These are phyloP conservation scores for Lactifluus echinatus DNA, from an alignment of 768 basidiomycete species.

Conservation along the genomic window DNA sequence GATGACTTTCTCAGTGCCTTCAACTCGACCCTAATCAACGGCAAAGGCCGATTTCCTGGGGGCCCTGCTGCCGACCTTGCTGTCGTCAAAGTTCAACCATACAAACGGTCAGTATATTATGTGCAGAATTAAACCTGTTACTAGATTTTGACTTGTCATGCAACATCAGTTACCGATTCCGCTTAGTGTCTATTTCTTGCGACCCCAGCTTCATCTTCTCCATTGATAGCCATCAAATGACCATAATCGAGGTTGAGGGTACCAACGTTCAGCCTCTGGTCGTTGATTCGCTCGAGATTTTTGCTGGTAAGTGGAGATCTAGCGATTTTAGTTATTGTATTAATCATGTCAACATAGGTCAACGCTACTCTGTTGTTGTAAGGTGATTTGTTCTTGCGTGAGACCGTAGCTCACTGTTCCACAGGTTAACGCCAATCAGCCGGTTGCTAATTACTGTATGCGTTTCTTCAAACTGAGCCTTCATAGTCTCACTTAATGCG, in stretches of 20 bases:
- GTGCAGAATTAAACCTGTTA: neutral
- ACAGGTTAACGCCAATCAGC: slow-evolving; percentile 33
- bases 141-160: neutral
- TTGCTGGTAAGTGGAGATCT: slow-evolving; percentile 26
- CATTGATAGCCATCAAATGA: slow-evolving; percentile 32
- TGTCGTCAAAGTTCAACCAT: slow-evolving; percentile 6
- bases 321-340: neutral
- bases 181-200: slow-evolving; percentile 20
- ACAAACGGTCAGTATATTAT: slow-evolving; percentile 13
- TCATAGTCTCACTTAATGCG: neutral
- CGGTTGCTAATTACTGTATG: slow-evolving; percentile 37
- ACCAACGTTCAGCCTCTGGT: slow-evolving; percentile 26
- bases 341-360: neutral
- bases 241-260: slow-evolving; percentile 38
- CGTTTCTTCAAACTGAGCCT: slow-evolving; percentile 8
- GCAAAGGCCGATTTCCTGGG: slow-evolving; percentile 34
- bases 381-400: neutral
- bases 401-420: neutral
- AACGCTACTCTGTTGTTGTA: slow-evolving; percentile 26
- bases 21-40: slow-evolving; percentile 39
- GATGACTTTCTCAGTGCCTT: slow-evolving; percentile 16
- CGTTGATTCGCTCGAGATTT: slow-evolving; percentile 36
- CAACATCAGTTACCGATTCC: slow-evolving; percentile 18
- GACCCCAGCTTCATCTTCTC: slow-evolving; percentile 34
- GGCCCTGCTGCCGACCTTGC: slow-evolving; percentile 11